Conservation (phyloP, 768 basidiomycete species). For the Strobilomyces confusus region DNA sequence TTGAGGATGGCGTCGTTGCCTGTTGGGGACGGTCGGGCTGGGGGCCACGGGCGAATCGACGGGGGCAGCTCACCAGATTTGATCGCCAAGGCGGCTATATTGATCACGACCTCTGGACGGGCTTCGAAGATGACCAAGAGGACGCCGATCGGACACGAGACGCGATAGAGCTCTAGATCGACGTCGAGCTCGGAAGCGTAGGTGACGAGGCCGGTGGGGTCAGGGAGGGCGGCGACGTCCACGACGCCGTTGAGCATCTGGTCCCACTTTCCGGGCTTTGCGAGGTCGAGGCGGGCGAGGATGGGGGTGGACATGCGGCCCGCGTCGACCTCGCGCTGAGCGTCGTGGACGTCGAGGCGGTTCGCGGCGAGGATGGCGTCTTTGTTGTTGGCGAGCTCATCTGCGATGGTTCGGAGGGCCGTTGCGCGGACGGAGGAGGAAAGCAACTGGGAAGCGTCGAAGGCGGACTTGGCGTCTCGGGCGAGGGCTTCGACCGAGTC, state of each 20-base stretch:
- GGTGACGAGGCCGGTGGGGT: constrained; percentile 81
- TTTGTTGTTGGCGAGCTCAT: constrained; percentile 61
- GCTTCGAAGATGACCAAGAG: constrained; percentile 97
- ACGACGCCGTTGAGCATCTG: constrained; percentile 87
- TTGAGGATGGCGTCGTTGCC: constrained; percentile 97
- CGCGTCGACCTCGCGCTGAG: constrained; percentile 69
- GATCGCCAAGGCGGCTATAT: constrained; percentile 93
- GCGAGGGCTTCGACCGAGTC: constrained; percentile 59
- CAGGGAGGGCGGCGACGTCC: constrained; percentile 81
- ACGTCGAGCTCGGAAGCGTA: constrained; percentile 92
- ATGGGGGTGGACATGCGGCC: constrained; percentile 83
- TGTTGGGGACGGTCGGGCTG: constrained; percentile 27
- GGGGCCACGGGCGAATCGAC: not conserved
- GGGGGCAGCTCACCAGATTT: constrained; percentile 71
- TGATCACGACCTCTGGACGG: constrained; percentile 95
- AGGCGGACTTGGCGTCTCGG: constrained; percentile 73
- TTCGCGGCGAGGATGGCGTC: constrained; percentile 78
- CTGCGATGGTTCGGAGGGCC: constrained; percentile 68
- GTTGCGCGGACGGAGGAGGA: constrained; percentile 59
- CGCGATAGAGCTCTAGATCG: constrained; percentile 81
- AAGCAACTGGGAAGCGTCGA: constrained; percentile 83
- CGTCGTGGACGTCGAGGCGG: constrained; percentile 75
- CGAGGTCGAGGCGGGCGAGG: constrained; percentile 81
- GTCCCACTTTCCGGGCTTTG: constrained; percentile 84
- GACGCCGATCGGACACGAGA: constrained; percentile 96